These are phyloP conservation scores for Trifolium dubium DNA, from an alignment of 306 rosid genomes.

Conservation along the genomic window DNA sequence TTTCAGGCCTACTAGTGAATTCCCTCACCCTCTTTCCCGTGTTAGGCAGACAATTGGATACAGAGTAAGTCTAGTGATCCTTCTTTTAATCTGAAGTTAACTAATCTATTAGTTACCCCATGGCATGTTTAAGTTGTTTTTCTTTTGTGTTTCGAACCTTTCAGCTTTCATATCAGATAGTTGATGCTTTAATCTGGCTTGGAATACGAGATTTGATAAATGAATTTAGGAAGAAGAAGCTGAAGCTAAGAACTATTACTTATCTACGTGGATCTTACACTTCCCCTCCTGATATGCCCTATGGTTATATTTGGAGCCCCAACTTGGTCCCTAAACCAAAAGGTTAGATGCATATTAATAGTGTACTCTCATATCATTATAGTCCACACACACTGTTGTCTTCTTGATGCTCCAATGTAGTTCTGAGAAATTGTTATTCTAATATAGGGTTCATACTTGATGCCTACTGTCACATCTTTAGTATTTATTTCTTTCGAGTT, in stretches of 20 bases:
- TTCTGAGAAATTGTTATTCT: neutral
- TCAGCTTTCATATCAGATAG: conserved; percentile 95
- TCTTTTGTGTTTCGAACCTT: conserved; percentile 36
- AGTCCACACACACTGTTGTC: conserved; percentile 25
- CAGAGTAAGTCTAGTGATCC: conserved; percentile 60
- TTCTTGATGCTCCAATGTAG: conserved; percentile 10
- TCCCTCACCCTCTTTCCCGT: conserved; percentile 93
- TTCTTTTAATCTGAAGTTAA: conserved; percentile 26
- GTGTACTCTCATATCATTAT: conserved; percentile 31
- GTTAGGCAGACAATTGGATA: conserved; percentile 72
- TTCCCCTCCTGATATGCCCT: conserved; percentile 65
- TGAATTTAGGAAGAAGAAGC: conserved; percentile 80
- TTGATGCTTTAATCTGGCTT: conserved; percentile 90
- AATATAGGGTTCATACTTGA: conserved; percentile 5
- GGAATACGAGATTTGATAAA: conserved; percentile 89
- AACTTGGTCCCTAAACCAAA: conserved; percentile 95
- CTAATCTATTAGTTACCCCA: conserved; percentile 26
- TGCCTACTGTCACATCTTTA: conserved; percentile 23
- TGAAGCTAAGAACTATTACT: conserved; percentile 76
- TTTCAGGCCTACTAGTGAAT: conserved; percentile 88
- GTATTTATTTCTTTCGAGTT: conserved; percentile 12
- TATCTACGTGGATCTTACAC: conserved; percentile 73
- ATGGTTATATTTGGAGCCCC: conserved; percentile 95
- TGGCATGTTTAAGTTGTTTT: conserved; percentile 33
- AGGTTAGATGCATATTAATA: conserved; percentile 57